Percentiles rank a stretch among this genome's conserved stretches.
These are phyloP conservation scores for Cetraspora pellucida DNA, from an alignment of 192 early-diverging fungal species.

Conservation along the genomic window DNA sequence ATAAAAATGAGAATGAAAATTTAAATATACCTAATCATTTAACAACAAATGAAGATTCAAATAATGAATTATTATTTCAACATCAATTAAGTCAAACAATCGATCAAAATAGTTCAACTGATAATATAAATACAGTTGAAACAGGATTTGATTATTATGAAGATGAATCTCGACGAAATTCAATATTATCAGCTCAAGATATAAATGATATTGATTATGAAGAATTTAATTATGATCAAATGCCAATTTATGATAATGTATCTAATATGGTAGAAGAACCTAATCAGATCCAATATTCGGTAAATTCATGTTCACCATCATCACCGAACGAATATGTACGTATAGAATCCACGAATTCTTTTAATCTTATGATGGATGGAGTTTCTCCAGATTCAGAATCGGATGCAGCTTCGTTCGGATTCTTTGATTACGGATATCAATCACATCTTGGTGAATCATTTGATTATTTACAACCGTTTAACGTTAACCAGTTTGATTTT, in stretches of 20 bases:
- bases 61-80: not conserved
- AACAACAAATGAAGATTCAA: not conserved
- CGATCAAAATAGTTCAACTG: not conserved
- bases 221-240: not conserved
- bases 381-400: not conserved
- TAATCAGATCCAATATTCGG: not conserved
- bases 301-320: not conserved
- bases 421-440: too few species aligned
- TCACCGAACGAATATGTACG: not conserved
- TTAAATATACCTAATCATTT: not conserved
- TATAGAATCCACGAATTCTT: not conserved
- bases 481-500: too few species aligned
- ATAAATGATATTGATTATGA: not conserved
- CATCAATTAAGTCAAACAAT: not conserved
- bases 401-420: not conserved
- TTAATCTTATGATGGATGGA: constrained; percentile 12
- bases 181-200: not conserved
- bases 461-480: too few species aligned
- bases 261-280: not conserved
- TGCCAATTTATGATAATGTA: not conserved
- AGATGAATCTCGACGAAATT: not conserved
- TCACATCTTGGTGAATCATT: too few species aligned
- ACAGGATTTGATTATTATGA: not conserved
- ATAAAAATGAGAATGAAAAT: not conserved
- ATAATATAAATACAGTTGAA: not conserved